phyloP scores from a whole-genome alignment of 2,329 filamentous ascomycete species.

The Scedosporium apiospermum region DNA sequence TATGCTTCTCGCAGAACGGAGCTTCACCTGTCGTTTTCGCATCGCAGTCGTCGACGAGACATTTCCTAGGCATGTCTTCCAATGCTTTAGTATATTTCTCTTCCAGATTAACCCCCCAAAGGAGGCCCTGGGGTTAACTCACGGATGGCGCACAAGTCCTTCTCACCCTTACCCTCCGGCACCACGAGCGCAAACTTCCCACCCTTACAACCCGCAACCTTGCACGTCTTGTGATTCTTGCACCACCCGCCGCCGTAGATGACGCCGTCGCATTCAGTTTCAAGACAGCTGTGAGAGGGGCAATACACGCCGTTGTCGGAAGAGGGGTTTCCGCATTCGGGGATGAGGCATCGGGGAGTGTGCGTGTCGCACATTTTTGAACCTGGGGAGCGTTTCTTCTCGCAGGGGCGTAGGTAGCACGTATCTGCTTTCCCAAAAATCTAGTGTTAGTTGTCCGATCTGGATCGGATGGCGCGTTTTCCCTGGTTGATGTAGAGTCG shows the following conservation, averaged over 20 bases:
- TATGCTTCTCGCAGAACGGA: constrained; percentile 8
- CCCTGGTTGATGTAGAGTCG: background rate
- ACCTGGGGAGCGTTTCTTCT: constrained; percentile 8
- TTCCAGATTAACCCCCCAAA: background rate
- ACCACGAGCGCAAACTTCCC: background rate
- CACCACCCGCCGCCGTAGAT: constrained; percentile 12
- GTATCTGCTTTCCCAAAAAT: constrained; percentile 8
- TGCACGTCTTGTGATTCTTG: constrained; percentile 9
- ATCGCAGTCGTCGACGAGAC: background rate
- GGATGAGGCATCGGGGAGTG: constrained; percentile 12
- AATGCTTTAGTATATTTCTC: background rate
- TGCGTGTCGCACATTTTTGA: constrained; percentile 11
- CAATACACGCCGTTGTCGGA: constrained; percentile 10
- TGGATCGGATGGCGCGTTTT: background rate
- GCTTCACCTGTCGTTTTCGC: background rate
- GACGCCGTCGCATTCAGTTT: constrained; percentile 8
- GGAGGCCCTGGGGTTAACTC: background rate
- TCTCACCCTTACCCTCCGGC: background rate
- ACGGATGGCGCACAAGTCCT: background rate
- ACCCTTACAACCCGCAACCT: constrained; percentile 10
- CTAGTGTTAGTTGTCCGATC: background rate
- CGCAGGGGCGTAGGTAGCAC: constrained; percentile 9
- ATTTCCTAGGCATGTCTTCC: background rate
- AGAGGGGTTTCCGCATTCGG: constrained; percentile 8
- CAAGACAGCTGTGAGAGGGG: constrained; percentile 10